phyloP scores from a whole-genome alignment of 1,284 basidiomycete genomes.

The Anthracocystis panici-leucophaei region DNA sequence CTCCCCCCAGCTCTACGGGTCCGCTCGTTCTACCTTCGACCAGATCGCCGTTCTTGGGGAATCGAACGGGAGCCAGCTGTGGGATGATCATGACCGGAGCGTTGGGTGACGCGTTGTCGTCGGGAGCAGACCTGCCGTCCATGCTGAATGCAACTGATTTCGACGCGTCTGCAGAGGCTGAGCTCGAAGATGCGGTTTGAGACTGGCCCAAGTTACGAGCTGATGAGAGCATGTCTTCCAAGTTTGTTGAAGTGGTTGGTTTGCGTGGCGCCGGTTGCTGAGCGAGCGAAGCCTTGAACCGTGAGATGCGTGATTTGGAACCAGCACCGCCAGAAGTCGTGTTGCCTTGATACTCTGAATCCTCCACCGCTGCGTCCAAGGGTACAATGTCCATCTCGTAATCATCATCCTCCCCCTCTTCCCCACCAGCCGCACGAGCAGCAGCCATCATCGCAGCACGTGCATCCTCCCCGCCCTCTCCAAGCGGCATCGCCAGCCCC shows the following conservation, averaged over 20 bases:
- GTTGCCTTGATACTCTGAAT: slow-evolving; percentile 44
- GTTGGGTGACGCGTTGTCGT: background rate
- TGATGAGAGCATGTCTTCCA: slow-evolving; percentile 41
- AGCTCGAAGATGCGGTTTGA: background rate
- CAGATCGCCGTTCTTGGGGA: slow-evolving; percentile 48
- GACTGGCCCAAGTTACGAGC: slow-evolving; percentile 44
- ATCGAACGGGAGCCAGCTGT: slow-evolving; percentile 47
- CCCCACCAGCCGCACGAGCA: slow-evolving; percentile 5
- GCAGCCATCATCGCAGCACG: slow-evolving; percentile 16
- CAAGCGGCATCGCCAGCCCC: slow-evolving; percentile 25
- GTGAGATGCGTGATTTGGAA: slow-evolving; percentile 38
- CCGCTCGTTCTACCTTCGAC: slow-evolving; percentile 26
- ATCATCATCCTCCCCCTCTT: slow-evolving; percentile 32
- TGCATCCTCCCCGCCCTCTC: background rate
- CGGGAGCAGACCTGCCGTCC: slow-evolving; percentile 21
- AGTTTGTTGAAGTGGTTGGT: slow-evolving; percentile 11
- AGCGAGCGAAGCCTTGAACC: slow-evolving; percentile 52
- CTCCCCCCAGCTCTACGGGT: slow-evolving; percentile 51
- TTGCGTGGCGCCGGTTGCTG: slow-evolving; percentile 4
- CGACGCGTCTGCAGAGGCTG: background rate
- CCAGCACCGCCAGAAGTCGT: slow-evolving; percentile 16
- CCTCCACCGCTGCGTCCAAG: slow-evolving; percentile 45
- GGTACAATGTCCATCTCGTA: slow-evolving; percentile 53
- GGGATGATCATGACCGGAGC: slow-evolving; percentile 60
- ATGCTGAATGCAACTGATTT: slow-evolving; percentile 22